phyloP scores from a whole-genome alignment of 495 filamentous ascomycete genomes.

The Penicillium waksmanii region DNA sequence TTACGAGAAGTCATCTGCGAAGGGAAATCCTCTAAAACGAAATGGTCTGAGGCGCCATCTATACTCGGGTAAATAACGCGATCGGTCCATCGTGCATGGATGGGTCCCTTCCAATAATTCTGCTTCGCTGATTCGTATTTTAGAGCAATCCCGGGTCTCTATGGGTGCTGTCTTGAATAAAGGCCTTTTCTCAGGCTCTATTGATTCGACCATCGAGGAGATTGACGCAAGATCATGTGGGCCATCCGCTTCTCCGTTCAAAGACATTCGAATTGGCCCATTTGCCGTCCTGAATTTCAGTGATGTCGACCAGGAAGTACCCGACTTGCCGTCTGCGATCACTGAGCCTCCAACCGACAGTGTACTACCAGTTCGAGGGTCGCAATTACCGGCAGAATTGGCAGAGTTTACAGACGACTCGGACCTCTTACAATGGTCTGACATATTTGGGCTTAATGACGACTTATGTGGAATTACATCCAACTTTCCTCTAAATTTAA shows the following conservation, averaged over 20 bases:
- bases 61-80: conserved; percentile 25
- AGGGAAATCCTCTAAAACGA: conserved; percentile 1
- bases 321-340: background rate
- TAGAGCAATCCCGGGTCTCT: conserved; percentile 28
- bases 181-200: conserved; percentile 27
- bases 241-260: conserved; percentile 4
- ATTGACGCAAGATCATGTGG: conserved; percentile 25
- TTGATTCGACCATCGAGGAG: conserved; percentile 30
- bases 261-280: conserved; percentile 24
- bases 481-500: conserved; percentile 10
- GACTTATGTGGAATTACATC: conserved; percentile 19
- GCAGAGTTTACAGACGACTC: conserved; percentile 17
- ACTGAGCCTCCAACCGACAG: background rate
- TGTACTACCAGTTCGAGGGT: background rate
- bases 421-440: conserved; percentile 31
- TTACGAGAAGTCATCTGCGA: background rate
- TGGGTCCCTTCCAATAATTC: background rate
- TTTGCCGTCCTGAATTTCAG: conserved; percentile 28
- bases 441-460: conserved; percentile 25
- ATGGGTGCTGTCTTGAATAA: conserved; percentile 27
- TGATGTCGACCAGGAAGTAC: background rate
- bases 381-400: background rate
- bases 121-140: background rate
- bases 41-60: conserved; percentile 25
- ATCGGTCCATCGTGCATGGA: background rate